Percentiles rank a stretch among this genome's conserved stretches.
Evolutionary conservation across 805 yeast species (phyloP).

Genomic region (Wickerhamiella qilinensis): DNA sequence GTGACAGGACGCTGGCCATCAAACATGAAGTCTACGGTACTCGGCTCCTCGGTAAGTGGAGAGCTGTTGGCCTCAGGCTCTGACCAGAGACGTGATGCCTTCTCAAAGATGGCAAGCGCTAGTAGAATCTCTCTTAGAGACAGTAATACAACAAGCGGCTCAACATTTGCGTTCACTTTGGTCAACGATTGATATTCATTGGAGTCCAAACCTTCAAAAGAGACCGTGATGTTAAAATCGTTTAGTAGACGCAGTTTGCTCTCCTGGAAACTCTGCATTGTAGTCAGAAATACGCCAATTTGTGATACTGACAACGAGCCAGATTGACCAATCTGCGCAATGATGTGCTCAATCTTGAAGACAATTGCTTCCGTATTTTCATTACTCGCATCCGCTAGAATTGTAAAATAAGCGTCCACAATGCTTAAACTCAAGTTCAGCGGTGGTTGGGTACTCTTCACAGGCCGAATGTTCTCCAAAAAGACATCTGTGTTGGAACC

Average conservation of each 20-base stretch:
- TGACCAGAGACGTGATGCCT: conserved; percentile 32
- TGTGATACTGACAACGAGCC: conserved; percentile 53
- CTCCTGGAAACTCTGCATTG: conserved; percentile 51
- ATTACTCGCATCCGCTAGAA: conserved; percentile 64
- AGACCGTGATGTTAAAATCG: conserved; percentile 68
- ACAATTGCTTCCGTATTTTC: conserved; percentile 73
- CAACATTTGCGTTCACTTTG: conserved; percentile 51
- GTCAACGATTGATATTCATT: conserved; percentile 42
- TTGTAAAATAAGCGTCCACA: conserved; percentile 57
- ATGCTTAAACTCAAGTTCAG: conserved; percentile 36
- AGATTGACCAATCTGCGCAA: conserved; percentile 52
- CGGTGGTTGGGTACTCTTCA: not conserved
- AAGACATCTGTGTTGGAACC: not conserved
- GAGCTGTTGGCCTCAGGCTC: not conserved
- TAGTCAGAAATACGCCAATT: conserved; percentile 72
- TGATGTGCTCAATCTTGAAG: conserved; percentile 67
- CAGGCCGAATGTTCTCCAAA: not conserved
- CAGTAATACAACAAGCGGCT: conserved; percentile 64
- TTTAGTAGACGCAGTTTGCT: conserved; percentile 61
- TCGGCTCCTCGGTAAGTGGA: not conserved
- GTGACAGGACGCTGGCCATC: not conserved
- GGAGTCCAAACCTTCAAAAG: conserved; percentile 57
- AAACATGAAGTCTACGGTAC: not conserved
- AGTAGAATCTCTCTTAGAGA: conserved; percentile 76
- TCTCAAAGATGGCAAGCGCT: conserved; percentile 57